phyloP scores from a whole-genome alignment of 129 eudicot species.

The Artemisia argyi region DNA sequence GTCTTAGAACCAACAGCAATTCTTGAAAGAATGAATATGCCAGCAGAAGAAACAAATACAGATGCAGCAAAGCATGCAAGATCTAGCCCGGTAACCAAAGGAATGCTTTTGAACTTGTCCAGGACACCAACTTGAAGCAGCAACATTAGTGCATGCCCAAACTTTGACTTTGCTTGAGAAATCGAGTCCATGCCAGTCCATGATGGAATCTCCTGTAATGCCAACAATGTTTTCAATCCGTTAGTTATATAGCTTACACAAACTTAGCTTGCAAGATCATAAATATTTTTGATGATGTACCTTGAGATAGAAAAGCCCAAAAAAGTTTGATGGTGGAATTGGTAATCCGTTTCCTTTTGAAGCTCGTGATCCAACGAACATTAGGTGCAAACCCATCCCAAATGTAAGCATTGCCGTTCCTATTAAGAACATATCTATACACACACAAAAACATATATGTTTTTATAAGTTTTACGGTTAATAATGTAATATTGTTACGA shows the following conservation, averaged over 20 bases:
- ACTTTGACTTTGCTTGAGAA: conserved; percentile 64
- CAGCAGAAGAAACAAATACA: conserved; percentile 59
- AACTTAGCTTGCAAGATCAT: neutral
- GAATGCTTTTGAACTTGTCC: conserved; percentile 64
- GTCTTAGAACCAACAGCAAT: conserved; percentile 22
- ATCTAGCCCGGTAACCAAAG: conserved; percentile 56
- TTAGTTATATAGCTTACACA: neutral
- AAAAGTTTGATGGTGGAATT: conserved; percentile 43
- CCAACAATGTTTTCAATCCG: neutral
- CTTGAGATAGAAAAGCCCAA: conserved; percentile 54
- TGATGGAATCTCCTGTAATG: conserved; percentile 51
- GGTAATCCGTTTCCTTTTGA: conserved; percentile 30
- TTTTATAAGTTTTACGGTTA: neutral
- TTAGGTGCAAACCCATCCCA: conserved; percentile 62
- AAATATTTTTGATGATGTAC: conserved; percentile 19
- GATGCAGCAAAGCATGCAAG: conserved; percentile 79
- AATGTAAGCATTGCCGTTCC: conserved; percentile 85
- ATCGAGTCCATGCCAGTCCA: conserved; percentile 60
- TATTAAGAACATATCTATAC: conserved; percentile 71
- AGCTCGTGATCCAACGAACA: conserved; percentile 60
- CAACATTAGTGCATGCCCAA: conserved; percentile 74
- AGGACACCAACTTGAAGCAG: conserved; percentile 72
- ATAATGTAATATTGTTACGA: neutral
- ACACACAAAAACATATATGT: neutral
- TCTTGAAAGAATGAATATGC: conserved; percentile 57